Evolutionary conservation across 1,284 basidiomycete genomes (phyloP).

Genomic region (Pterula multifida): DNA sequence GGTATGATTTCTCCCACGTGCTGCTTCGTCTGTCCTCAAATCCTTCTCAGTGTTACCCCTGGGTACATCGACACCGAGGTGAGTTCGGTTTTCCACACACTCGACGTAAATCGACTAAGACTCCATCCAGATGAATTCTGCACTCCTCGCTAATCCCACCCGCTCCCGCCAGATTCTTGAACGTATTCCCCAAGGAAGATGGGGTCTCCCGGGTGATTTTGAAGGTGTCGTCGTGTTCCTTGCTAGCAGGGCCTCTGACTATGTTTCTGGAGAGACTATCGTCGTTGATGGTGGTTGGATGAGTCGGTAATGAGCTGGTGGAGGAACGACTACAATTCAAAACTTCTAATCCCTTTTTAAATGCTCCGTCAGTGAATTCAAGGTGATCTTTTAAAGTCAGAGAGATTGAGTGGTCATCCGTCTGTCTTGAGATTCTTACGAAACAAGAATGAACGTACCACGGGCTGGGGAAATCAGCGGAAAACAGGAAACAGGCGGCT

Average conservation of each 20-base stretch:
- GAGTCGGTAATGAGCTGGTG: conserved; percentile 1
- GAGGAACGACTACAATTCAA: no score
- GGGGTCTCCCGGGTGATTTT: conserved; percentile 4
- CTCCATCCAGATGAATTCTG: conserved; percentile 1
- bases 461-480: no score
- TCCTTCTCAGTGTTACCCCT: conserved; percentile 19
- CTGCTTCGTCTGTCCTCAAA: conserved; percentile 18
- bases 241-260: conserved; percentile 2
- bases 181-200: conserved; percentile 2
- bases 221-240: conserved; percentile 1
- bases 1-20: conserved; percentile 39
- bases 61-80: conserved; percentile 2
- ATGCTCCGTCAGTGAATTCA: no score
- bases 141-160: conserved; percentile 5
- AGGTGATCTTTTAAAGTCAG: no score
- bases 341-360: no score
- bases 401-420: no score
- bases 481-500: no score
- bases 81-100: background rate
- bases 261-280: conserved; percentile 4
- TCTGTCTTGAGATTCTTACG: no score
- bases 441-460: no score
- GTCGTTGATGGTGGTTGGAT: conserved; percentile 5
- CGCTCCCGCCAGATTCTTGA: conserved; percentile 3
- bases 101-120: background rate